Conservation (phyloP, 2,329 filamentous ascomycete genomes). For the Fusarium graminum region DNA sequence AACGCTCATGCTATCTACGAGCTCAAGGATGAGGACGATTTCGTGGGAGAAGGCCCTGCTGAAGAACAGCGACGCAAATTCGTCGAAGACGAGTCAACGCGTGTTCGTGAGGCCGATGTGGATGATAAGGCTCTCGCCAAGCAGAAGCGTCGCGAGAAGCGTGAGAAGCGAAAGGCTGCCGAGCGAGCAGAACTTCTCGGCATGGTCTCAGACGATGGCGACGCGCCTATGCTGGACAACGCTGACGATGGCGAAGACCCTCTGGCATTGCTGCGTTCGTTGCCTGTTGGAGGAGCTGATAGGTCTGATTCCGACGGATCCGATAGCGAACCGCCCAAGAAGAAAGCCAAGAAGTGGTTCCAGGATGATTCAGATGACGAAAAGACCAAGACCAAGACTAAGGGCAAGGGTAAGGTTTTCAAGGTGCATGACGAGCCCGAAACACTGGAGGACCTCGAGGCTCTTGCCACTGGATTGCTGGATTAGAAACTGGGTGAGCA, state of each 20-base stretch:
- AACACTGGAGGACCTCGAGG: constrained; percentile 82
- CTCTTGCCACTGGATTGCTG: constrained; percentile 79
- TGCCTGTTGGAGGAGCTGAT: constrained; percentile 61
- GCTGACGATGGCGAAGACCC: constrained; percentile 53
- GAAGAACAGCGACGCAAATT: constrained; percentile 83
- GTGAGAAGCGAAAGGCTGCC: constrained; percentile 78
- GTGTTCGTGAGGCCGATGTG: constrained; percentile 80
- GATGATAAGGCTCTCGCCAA: constrained; percentile 85
- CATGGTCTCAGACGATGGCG: constrained; percentile 46
- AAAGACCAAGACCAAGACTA: constrained; percentile 54
- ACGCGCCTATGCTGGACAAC: constrained; percentile 53
- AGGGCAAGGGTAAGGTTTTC: constrained; percentile 66
- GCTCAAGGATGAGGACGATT: constrained; percentile 86
- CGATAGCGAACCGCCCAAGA: constrained; percentile 58
- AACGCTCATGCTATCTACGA: constrained; percentile 88
- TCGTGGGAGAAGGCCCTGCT: constrained; percentile 79
- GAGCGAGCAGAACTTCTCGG: constrained; percentile 59
- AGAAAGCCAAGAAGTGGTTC: constrained; percentile 83
- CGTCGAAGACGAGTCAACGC: constrained; percentile 78
- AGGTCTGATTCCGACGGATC: constrained; percentile 42
- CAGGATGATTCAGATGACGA: constrained; percentile 74
- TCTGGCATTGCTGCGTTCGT: constrained; percentile 68
- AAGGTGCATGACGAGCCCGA: constrained; percentile 77
- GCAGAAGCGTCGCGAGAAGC: constrained; percentile 82
- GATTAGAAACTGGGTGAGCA: constrained; percentile 52